Conservation (phyloP, 768 basidiomycete species). For the Suillus subaureus region DNA sequence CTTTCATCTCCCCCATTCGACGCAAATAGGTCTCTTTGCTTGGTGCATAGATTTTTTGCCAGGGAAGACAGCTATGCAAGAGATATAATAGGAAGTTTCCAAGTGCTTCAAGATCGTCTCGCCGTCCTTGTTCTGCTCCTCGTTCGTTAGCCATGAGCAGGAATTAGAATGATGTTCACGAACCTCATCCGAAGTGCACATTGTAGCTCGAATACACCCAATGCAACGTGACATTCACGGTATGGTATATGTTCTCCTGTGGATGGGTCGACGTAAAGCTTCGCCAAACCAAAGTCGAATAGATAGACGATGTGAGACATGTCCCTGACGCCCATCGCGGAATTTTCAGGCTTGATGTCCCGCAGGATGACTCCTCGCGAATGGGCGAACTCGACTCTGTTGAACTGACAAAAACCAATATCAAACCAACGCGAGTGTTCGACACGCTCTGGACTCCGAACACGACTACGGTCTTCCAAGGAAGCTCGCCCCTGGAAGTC, state of each 20-base stretch:
- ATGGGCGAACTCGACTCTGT: constrained; percentile 19
- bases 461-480: constrained; percentile 25
- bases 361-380: constrained; percentile 20
- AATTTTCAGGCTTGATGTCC: constrained; percentile 24
- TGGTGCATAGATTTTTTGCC: constrained; percentile 20
- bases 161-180: neutral
- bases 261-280: constrained; percentile 12
- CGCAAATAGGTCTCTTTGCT: constrained; percentile 4
- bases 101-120: constrained; percentile 27
- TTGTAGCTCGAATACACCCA: constrained; percentile 20
- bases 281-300: constrained; percentile 23
- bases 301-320: constrained; percentile 14
- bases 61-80: constrained; percentile 25
- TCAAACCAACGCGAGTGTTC: neutral
- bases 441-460: constrained; percentile 18
- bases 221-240: constrained; percentile 6
- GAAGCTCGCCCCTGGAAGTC: constrained; percentile 21
- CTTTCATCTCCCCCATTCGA: constrained; percentile 19
- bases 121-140: constrained; percentile 20
- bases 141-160: neutral
- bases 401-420: constrained; percentile 12
- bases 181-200: constrained; percentile 18
- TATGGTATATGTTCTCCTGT: constrained; percentile 21
- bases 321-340: constrained; percentile 10
- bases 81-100: constrained; percentile 23